Conservation (phyloP, 2,329 filamentous ascomycete genomes). For the Pseudocercospora eumusae region DNA sequence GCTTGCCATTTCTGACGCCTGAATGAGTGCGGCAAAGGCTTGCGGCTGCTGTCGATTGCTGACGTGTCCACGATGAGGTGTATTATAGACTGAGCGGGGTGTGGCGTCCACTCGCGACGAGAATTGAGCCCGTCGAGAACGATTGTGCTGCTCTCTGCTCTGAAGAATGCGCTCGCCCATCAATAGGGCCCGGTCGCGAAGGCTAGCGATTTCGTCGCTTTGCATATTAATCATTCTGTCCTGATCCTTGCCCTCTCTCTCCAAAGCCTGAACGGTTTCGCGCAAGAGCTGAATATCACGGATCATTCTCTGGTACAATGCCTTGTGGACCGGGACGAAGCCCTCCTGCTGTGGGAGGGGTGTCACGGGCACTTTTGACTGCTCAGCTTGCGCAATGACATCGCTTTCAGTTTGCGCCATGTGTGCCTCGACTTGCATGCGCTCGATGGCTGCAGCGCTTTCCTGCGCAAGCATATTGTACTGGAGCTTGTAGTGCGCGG, state of each 20-base stretch:
- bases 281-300: conserved; percentile 61
- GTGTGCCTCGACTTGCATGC: conserved; percentile 86
- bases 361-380: conserved; percentile 58
- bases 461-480: conserved; percentile 82
- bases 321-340: conserved; percentile 46
- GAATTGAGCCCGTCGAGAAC: conserved; percentile 62
- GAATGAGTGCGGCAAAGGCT: conserved; percentile 72
- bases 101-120: conserved; percentile 26
- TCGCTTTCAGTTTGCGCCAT: conserved; percentile 89
- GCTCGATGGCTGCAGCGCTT: conserved; percentile 79
- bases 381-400: conserved; percentile 73
- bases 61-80: conserved; percentile 49
- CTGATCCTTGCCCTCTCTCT: conserved; percentile 67
- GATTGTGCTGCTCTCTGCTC: conserved; percentile 84
- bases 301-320: conserved; percentile 59
- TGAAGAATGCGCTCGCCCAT: conserved; percentile 82
- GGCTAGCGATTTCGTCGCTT: conserved; percentile 67
- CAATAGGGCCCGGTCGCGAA: conserved; percentile 75
- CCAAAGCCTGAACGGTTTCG: conserved; percentile 65
- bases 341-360: conserved; percentile 43
- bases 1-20: conserved; percentile 72
- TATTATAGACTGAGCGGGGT: conserved; percentile 51
- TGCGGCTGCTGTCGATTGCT: conserved; percentile 46
- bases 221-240: conserved; percentile 78
- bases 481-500: conserved; percentile 87